A percentile compares a stretch with the other conserved stretches of the same genome.
Evolutionary conservation across 1,284 basidiomycete species (phyloP).

Genomic region (Wallemia ichthyophaga): DNA sequence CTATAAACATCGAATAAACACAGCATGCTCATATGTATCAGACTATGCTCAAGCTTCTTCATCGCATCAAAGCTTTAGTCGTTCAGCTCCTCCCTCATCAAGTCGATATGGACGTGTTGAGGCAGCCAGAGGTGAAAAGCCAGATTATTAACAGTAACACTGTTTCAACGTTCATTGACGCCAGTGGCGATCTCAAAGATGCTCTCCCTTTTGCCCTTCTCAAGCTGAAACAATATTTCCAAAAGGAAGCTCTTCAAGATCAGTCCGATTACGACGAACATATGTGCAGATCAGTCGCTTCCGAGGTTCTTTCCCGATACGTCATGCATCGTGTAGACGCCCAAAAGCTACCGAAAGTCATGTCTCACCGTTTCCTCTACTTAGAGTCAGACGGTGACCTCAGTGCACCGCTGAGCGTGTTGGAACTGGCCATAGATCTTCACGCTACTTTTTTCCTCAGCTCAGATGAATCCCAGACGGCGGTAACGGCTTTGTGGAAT

Average conservation of each 20-base stretch:
- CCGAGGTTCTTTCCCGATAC: not conserved
- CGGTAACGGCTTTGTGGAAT: not conserved
- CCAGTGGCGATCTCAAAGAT: not conserved
- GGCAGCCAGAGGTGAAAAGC: not conserved
- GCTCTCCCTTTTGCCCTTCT: not conserved
- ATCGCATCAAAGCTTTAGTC: not conserved
- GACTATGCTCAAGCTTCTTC: not conserved
- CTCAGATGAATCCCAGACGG: not conserved
- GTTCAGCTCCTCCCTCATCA: not conserved
- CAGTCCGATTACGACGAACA: constrained; percentile 1
- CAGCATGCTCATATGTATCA: not conserved
- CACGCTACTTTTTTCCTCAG: not conserved
- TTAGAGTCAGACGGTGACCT: not conserved
- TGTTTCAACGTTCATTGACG: not conserved
- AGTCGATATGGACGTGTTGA: not conserved
- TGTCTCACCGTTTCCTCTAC: not conserved
- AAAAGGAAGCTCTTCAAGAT: not conserved
- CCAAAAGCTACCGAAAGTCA: not conserved
- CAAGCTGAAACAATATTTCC: not conserved
- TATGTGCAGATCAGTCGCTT: not conserved
- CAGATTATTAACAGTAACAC: not conserved
- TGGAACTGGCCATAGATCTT: not conserved
- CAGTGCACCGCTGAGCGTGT: not conserved
- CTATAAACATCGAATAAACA: no score
- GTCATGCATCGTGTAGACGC: not conserved